phyloP scores from a whole-genome alignment of 139 green algal genomes.

The Closterium sp. region DNA sequence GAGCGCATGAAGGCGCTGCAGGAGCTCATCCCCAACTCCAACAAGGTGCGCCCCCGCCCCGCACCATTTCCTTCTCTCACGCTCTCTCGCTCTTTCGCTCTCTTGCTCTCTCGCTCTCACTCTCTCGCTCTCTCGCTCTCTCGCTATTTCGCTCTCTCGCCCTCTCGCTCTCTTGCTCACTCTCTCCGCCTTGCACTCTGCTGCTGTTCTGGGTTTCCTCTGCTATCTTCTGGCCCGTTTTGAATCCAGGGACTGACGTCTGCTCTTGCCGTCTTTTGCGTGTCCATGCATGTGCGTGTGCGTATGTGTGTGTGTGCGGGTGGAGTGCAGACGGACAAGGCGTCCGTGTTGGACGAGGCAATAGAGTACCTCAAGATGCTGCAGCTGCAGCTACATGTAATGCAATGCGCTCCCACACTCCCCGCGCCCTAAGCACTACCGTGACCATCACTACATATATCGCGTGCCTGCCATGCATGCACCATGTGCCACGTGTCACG shows the following conservation, averaged over 20 bases:
- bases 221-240: not conserved
- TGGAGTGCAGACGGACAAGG: constrained; percentile 46
- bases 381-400: constrained; percentile 44
- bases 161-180: not conserved
- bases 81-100: not conserved
- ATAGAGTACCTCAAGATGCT: constrained; percentile 54
- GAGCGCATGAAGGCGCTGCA: constrained; percentile 51
- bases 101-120: not conserved
- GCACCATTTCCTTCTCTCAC: too few species aligned
- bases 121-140: not conserved
- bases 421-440: too few species aligned
- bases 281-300: too few species aligned
- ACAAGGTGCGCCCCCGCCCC: constrained; percentile 29
- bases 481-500: too few species aligned
- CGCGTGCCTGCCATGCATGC: too few species aligned
- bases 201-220: not conserved
- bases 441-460: too few species aligned
- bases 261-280: not conserved
- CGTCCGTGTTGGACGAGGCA: constrained; percentile 49
- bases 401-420: too few species aligned
- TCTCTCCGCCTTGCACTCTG: not conserved
- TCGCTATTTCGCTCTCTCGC: not conserved
- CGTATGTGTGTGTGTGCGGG: not conserved
- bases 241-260: not conserved
- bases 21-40: constrained; percentile 53